Percentiles rank a stretch among this genome's conserved stretches.
phyloP scores from a whole-genome alignment of 208 protist genomes.

The Tritrichomonas foetus region DNA sequence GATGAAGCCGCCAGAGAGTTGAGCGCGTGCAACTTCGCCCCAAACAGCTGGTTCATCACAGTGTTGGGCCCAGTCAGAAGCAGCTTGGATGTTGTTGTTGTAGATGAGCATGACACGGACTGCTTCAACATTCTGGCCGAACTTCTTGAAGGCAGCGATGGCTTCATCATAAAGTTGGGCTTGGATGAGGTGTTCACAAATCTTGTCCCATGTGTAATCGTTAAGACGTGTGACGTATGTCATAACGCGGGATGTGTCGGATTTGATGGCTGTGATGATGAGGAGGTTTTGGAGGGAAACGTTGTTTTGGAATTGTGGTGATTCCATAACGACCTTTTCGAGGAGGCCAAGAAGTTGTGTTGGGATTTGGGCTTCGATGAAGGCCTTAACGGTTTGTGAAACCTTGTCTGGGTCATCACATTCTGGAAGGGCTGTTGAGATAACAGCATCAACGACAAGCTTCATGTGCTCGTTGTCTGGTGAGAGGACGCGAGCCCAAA shows the following conservation, averaged over 20 bases:
- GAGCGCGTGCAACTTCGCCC: slow-evolving; percentile 79
- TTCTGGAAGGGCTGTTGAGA: slow-evolving; percentile 94
- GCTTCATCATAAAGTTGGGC: slow-evolving; percentile 91
- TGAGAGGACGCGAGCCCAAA: slow-evolving; percentile 89
- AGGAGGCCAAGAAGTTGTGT: slow-evolving; percentile 98
- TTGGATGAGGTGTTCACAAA: slow-evolving; percentile 81
- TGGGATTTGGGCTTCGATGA: slow-evolving; percentile 96
- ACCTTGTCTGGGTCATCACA: slow-evolving; percentile 90
- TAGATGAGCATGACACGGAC: slow-evolving; percentile 91
- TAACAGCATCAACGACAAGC: slow-evolving; percentile 91
- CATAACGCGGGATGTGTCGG: slow-evolving; percentile 78
- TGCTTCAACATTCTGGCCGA: slow-evolving; percentile 84
- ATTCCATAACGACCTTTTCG: slow-evolving; percentile 98
- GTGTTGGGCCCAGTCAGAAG: slow-evolving; percentile 50
- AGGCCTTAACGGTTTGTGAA: slow-evolving; percentile 92
- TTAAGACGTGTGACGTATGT: slow-evolving; percentile 96
- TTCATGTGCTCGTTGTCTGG: slow-evolving; percentile 77
- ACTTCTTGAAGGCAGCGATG: slow-evolving; percentile 96
- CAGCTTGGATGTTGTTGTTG: slow-evolving; percentile 82
- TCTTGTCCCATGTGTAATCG: slow-evolving; percentile 93
- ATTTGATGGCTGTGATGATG: slow-evolving; percentile 97
- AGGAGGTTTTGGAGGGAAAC: slow-evolving; percentile 98
- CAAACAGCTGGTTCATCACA: slow-evolving; percentile 70
- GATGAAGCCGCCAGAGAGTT: slow-evolving; percentile 75
- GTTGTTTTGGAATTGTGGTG: slow-evolving; percentile 88